Base-by-base conservation (phyloP, 352 stramenopile species). In the Phytophthora pini region DNA sequence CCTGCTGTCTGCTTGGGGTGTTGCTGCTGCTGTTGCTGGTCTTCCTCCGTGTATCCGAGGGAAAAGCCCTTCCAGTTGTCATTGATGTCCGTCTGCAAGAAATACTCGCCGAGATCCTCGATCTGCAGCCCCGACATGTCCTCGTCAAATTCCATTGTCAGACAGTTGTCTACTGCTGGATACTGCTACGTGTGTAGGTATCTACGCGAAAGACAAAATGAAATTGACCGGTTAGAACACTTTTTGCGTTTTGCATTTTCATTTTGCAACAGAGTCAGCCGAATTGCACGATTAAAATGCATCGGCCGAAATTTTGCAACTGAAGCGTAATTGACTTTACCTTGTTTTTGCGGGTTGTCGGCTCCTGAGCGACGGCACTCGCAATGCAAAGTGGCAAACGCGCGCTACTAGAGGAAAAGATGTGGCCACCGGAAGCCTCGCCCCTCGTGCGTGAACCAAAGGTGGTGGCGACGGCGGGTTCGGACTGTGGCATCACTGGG, bases 51-150 rank as follows among this genome's bases (percentile, higher is more conserved):
- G 49, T 92, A 92, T 22, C 78, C 81, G 15, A 92, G 70, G 24
- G 77, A 85, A 61, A 92, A 88, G 13, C 81, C 79, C 41, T 90
- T 92, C 80, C 81, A 90, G 44, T 75, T 84, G 50, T 92, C 81
- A 44, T 74, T 74, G 31, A 79, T 72, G 43, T 89, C 82, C 9
- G 73, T 76, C 36, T 87, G 80, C 52, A 88, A 62, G 56, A 92
- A 85, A 70, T 88, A 90, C 50, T 88, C 77, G 62, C 80, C 83
- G 49, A 92, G 51, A 50, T 92, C 83, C 54, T 92, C 83, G 53
- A 92, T 92, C 59, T 89, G 83, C 49, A 92, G 68, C 13, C 75
- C 73, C 29, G 74, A 88, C 78, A 92, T 87, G 53, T 92, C 83
- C 27, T 87, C 79, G 41, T 89, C 78, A 58, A 86, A 86, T 53